A percentile compares a stretch with the other conserved stretches of the same genome.
These are phyloP conservation scores for Allomyces macrogynus DNA, from an alignment of 192 early-diverging fungal species.

Conservation along the genomic window DNA sequence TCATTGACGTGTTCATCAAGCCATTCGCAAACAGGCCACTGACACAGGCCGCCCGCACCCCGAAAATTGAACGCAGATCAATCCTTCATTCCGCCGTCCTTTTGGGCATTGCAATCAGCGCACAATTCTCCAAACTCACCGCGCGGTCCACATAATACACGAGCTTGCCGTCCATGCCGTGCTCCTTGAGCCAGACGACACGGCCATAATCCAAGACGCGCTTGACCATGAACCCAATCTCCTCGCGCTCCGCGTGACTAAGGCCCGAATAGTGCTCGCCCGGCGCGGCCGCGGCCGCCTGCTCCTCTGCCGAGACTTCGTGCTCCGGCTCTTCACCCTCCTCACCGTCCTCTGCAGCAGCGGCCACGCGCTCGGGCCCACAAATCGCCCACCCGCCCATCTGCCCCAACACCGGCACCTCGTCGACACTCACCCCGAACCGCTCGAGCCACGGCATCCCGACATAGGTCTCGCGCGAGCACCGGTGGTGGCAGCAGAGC, in stretches of 20 bases:
- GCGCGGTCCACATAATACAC: conserved; percentile 46
- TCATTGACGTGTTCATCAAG: too few species aligned
- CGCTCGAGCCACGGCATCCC: conserved; percentile 38
- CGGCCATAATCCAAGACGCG: conserved; percentile 60
- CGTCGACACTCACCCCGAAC: conserved; percentile 21
- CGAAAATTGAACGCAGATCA: too few species aligned
- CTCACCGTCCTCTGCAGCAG: conserved; percentile 5
- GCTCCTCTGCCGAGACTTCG: conserved; percentile 14
- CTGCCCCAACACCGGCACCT: conserved; percentile 40
- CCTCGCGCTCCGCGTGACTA: conserved; percentile 31
- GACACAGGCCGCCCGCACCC: too few species aligned
- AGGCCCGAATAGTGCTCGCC: conserved; percentile 46
- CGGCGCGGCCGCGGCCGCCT: conserved; percentile 19
- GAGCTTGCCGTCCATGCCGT: conserved; percentile 45
- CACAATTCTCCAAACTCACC: conserved; percentile 54
- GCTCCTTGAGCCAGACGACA: conserved; percentile 21
- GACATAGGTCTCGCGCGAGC: conserved; percentile 48
- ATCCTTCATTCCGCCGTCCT: too few species aligned
- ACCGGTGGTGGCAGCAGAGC: conserved; percentile 75
- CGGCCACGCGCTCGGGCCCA: conserved; percentile 5
- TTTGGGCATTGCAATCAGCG: conserved; percentile 18
- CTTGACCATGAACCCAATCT: conserved; percentile 51
- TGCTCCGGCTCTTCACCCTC: conserved; percentile 9
- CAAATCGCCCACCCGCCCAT: conserved; percentile 67
- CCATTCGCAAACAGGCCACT: too few species aligned